These are phyloP conservation scores for Pezicula carpinea DNA, from an alignment of 2,329 filamentous ascomycete species.

Conservation along the genomic window DNA sequence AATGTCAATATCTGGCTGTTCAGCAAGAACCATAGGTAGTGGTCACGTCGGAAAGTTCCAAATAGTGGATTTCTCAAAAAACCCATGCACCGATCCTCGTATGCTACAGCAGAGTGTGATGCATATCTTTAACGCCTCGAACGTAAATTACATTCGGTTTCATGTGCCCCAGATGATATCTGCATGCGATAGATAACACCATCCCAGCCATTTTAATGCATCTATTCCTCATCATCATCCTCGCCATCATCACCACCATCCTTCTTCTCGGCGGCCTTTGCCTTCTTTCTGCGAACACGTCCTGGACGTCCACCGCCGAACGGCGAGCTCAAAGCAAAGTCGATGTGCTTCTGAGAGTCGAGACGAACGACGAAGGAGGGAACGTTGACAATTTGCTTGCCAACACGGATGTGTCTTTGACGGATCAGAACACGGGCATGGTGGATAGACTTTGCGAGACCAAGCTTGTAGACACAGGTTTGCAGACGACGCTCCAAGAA, in stretches of 20 bases:
- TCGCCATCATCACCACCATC: constrained; percentile 79
- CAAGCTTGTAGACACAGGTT: constrained; percentile 99
- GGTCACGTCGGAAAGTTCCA: too few relatives aligned
- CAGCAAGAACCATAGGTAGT: too few relatives aligned
- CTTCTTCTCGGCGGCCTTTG: constrained; percentile 86
- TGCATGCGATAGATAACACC: constrained; percentile 26
- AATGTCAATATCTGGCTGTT: too few relatives aligned
- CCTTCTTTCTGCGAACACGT: constrained; percentile 99
- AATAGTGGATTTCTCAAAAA: background rate
- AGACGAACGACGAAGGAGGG: constrained; percentile 99
- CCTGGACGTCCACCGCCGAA: constrained; percentile 96
- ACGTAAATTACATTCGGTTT: constrained; percentile 16
- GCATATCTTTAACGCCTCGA: constrained; percentile 21
- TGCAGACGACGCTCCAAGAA: constrained; percentile 99
- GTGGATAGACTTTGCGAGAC: constrained; percentile 99
- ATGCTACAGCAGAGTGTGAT: constrained; percentile 11
- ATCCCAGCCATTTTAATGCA: constrained; percentile 20
- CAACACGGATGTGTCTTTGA: constrained; percentile 99
- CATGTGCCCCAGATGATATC: constrained; percentile 14
- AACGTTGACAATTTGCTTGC: constrained; percentile 99
- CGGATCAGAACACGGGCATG: constrained; percentile 99
- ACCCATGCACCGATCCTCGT: background rate
- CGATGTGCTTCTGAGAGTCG: constrained; percentile 99
- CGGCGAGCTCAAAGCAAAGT: constrained; percentile 96
- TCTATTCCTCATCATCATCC: constrained; percentile 59